These are phyloP conservation scores for Ceratocystis destructans DNA, from an alignment of 2,329 filamentous ascomycete genomes.

Conservation along the genomic window DNA sequence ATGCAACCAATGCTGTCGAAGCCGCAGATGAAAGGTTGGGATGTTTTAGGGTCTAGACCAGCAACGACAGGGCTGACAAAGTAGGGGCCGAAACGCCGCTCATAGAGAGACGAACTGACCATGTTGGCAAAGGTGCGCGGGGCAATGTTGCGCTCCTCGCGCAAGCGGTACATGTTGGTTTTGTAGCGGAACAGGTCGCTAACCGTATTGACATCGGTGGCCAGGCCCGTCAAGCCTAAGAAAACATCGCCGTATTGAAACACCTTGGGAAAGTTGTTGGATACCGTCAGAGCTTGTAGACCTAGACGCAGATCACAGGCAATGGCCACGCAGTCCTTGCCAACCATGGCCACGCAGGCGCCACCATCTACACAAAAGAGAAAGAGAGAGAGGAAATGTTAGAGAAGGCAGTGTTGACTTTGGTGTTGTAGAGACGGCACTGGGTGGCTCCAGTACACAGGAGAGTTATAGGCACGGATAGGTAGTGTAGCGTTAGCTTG, in stretches of 20 bases:
- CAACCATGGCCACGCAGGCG: slow-evolving; percentile 95
- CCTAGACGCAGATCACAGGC: slow-evolving; percentile 97
- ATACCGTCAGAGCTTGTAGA: slow-evolving; percentile 89
- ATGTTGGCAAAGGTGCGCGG: slow-evolving; percentile 94
- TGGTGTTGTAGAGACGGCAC: slow-evolving; percentile 6
- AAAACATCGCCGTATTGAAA: slow-evolving; percentile 95
- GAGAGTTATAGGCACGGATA: slow-evolving; percentile 12
- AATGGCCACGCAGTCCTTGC: slow-evolving; percentile 98
- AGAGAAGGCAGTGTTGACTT: slow-evolving; percentile 4
- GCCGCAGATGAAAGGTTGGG: slow-evolving; percentile 93
- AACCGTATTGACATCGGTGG: slow-evolving; percentile 89
- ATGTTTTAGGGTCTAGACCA: slow-evolving; percentile 85
- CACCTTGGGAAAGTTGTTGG: slow-evolving; percentile 99
- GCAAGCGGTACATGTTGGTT: slow-evolving; percentile 98
- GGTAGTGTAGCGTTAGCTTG: background rate
- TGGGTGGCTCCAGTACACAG: slow-evolving; percentile 5
- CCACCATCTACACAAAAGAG: slow-evolving; percentile 51
- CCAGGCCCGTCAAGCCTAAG: slow-evolving; percentile 88
- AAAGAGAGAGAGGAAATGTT: slow-evolving; percentile 7
- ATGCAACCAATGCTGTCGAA: slow-evolving; percentile 99
- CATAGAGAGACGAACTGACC: slow-evolving; percentile 80
- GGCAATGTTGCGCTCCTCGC: slow-evolving; percentile 92
- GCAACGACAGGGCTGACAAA: slow-evolving; percentile 93
- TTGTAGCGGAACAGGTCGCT: slow-evolving; percentile 98
- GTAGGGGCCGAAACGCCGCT: slow-evolving; percentile 89